Percentiles rank a stretch among this genome's conserved stretches.
Conservation (phyloP, 1,139 yeast species). For the Meyerozyma guilliermondii region DNA sequence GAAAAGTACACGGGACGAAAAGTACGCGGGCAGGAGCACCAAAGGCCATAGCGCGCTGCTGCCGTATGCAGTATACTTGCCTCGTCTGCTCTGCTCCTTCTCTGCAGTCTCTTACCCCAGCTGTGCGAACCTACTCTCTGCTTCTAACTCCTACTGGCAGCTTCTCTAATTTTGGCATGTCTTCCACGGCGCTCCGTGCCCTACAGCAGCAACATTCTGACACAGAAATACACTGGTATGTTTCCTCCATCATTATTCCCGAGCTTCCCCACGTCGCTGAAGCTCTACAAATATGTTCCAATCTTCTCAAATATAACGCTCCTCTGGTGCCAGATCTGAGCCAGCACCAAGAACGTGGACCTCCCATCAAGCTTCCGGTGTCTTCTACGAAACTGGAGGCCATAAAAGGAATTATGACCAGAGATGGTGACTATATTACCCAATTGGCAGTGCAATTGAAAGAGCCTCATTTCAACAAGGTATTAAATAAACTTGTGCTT, state of each 20-base stretch:
- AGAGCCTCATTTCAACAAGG: constrained; percentile 30
- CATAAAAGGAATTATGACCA: constrained; percentile 35
- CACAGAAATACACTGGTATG: constrained; percentile 39
- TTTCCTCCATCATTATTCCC: constrained; percentile 24
- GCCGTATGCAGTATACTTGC: too few species aligned
- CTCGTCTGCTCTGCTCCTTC: too few species aligned
- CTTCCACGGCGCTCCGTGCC: not conserved
- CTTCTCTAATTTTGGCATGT: too few species aligned
- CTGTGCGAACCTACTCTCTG: too few species aligned
- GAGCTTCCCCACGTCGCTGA: constrained; percentile 39
- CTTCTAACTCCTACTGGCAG: not conserved
- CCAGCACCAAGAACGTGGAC: constrained; percentile 28
- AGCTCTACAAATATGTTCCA: constrained; percentile 35
- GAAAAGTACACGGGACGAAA: constrained; percentile 2
- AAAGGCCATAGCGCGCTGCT: not conserved
- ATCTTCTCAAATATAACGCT: constrained; percentile 32
- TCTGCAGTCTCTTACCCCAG: too few species aligned
- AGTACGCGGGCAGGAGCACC: too few species aligned
- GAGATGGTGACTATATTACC: constrained; percentile 39
- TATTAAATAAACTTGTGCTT: constrained; percentile 21
- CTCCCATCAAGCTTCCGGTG: constrained; percentile 36
- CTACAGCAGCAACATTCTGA: constrained; percentile 23
- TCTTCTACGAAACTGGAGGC: constrained; percentile 35
- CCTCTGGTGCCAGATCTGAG: constrained; percentile 33
- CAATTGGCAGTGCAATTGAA: constrained; percentile 23